Evolutionary conservation across 1,139 yeast species (phyloP).

Genomic region (Blastobotrys illinoisensis): DNA sequence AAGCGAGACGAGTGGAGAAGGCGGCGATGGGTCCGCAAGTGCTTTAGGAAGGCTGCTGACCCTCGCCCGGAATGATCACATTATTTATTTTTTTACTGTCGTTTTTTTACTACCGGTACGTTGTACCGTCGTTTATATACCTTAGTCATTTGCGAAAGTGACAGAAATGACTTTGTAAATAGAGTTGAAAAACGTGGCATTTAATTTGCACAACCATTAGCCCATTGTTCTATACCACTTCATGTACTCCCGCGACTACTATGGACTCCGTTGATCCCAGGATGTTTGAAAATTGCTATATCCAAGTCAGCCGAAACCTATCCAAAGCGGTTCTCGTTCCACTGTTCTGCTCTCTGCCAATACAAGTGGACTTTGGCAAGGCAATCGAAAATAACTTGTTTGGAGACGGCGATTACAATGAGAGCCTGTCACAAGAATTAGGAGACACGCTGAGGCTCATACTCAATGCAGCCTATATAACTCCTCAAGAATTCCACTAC

Average conservation of each 20-base stretch:
- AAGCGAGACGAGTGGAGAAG: slow-evolving; percentile 37
- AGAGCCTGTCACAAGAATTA: not conserved
- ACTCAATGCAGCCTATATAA: not conserved
- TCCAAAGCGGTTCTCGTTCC: not conserved
- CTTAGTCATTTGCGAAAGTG: no score
- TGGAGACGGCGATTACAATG: not conserved
- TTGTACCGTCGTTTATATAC: no score
- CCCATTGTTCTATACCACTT: no score
- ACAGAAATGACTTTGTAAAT: no score
- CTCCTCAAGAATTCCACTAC: not conserved
- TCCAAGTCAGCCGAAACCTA: not conserved
- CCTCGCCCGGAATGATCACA: not conserved
- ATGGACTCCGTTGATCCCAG: slow-evolving; percentile 1
- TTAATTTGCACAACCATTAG: no score
- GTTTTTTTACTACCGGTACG: no score
- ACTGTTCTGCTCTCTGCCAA: not conserved
- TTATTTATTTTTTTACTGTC: not conserved
- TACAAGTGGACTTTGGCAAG: not conserved
- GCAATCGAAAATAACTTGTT: not conserved
- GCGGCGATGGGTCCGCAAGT: slow-evolving; percentile 34
- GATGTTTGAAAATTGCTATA: not conserved
- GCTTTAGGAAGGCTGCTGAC: slow-evolving; percentile 19
- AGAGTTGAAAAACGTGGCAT: not conserved
- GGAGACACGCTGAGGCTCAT: not conserved
- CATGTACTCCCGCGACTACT: no score